Conservation (phyloP, 1,139 yeast species). For the Geotrichum carabidarum region DNA sequence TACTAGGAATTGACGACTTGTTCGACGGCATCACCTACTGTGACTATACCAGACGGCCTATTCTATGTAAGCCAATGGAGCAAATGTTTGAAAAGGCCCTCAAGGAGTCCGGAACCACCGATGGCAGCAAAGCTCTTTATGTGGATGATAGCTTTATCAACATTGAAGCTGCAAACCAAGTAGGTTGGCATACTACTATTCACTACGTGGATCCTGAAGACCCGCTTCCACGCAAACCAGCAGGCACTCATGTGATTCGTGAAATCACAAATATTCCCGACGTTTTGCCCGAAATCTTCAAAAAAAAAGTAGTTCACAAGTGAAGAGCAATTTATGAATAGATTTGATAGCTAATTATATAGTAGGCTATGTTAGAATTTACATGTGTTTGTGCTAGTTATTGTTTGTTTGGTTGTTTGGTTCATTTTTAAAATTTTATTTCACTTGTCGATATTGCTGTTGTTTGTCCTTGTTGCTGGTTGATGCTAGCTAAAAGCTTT, state of each 20-base stretch:
- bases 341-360: not conserved
- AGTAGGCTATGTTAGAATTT: not conserved
- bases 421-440: not conserved
- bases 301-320: not conserved
- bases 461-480: not conserved
- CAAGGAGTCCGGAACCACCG: conserved; percentile 53
- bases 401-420: not conserved
- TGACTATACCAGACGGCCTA: conserved; percentile 63
- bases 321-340: not conserved
- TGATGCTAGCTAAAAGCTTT: not conserved
- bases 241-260: conserved; percentile 44
- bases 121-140: conserved; percentile 51
- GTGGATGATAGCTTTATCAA: conserved; percentile 66
- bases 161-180: conserved; percentile 42
- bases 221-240: conserved; percentile 39
- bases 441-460: not conserved
- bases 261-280: conserved; percentile 46
- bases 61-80: conserved; percentile 83
- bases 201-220: conserved; percentile 56
- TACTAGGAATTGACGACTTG: conserved; percentile 80
- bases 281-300: conserved; percentile 48
- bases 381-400: not conserved
- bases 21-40: conserved; percentile 93
- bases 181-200: conserved; percentile 49
- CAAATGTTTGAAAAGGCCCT: conserved; percentile 55